phyloP scores from a whole-genome alignment of 257 asterid species.

The Fraxinus americana region DNA sequence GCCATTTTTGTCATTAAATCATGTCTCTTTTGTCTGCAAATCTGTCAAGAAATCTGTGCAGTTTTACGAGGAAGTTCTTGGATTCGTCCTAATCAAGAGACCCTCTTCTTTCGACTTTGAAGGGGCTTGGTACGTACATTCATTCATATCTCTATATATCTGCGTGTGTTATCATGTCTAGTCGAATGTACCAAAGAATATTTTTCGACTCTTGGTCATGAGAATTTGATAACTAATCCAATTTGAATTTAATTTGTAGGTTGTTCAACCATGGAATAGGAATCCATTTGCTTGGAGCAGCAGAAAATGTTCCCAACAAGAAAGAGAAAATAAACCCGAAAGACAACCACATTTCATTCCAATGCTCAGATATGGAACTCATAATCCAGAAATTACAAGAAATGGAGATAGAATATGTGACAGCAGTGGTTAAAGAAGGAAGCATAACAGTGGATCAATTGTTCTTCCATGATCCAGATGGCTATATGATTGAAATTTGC shows the following conservation, averaged over 20 bases:
- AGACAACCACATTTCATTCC: constrained; percentile 39
- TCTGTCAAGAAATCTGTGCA: constrained; percentile 36
- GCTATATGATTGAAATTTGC: constrained; percentile 3
- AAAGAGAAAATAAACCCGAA: constrained; percentile 29
- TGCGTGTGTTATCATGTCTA: too few relatives aligned
- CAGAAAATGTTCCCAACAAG: constrained; percentile 25
- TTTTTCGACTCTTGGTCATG: neutral
- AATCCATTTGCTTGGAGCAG: constrained; percentile 36
- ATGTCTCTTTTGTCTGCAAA: constrained; percentile 33
- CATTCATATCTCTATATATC: neutral
- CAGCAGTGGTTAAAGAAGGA: neutral
- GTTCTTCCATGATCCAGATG: constrained; percentile 7
- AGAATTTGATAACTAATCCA: neutral
- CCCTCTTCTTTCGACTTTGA: constrained; percentile 38
- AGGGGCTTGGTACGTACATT: constrained; percentile 35
- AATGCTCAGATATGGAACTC: constrained; percentile 7
- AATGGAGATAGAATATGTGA: neutral
- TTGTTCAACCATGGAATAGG: constrained; percentile 37
- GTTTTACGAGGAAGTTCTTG: constrained; percentile 36
- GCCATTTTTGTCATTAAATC: constrained; percentile 29
- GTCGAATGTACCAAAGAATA: too few relatives aligned
- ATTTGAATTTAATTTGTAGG: constrained; percentile 13
- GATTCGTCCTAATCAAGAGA: constrained; percentile 35
- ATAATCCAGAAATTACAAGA: neutral
- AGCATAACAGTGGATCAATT: neutral